Evolutionary conservation across 2,329 filamentous ascomycete genomes (phyloP), one percentile per base, ranked within the genome.

Genomic region (Hirsutella thompsonii): DNA sequence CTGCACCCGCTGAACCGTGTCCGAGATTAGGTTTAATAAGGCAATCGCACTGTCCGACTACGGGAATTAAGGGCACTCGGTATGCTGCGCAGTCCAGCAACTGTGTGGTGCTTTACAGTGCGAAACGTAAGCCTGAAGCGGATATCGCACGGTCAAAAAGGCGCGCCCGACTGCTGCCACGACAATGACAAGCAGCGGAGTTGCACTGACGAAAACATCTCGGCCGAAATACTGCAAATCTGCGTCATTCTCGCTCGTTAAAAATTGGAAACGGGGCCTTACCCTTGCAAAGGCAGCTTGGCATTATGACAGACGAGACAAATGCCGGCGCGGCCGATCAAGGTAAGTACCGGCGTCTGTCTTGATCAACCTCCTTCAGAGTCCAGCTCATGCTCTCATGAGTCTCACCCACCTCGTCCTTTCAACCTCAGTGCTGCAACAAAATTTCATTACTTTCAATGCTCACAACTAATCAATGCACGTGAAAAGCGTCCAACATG

Each of bases 401-500:
- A 11, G 16, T 11, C 29, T 4, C 30, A 16, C 5, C 30, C n/a
- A 5, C 4, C n/a, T 8, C 4, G 14, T 33, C 6, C 32, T 16
- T 34, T 34, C 8, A 8, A 18, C n/a, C 9, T n/a, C 14, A 18
- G 18, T 34, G 14, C 32, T 18, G 4, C 18, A 16, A 8, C 32
- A n/a, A n/a, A n/a, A 16, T 6, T 16, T 34, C n/a, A 18, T 16
- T 9, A n/a, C 32, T 8, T 16, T 4, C n/a, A 9, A 34, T 16
- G 9, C 8, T 8, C 32, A 16, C 18, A 5, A 10, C 20, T 16
- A 13, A 37, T 20, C 9, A 14, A 14, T 20, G 5, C 26, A n/a
- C 16, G 16, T 58, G 55, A 51, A 53, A 44, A 47, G 45, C 57
- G 40, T 55, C 63, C 73, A 74, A 60, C 49, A 84, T 83, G 79